phyloP scores from a whole-genome alignment of 257 asterid genomes.

The Solanum boliviense region DNA sequence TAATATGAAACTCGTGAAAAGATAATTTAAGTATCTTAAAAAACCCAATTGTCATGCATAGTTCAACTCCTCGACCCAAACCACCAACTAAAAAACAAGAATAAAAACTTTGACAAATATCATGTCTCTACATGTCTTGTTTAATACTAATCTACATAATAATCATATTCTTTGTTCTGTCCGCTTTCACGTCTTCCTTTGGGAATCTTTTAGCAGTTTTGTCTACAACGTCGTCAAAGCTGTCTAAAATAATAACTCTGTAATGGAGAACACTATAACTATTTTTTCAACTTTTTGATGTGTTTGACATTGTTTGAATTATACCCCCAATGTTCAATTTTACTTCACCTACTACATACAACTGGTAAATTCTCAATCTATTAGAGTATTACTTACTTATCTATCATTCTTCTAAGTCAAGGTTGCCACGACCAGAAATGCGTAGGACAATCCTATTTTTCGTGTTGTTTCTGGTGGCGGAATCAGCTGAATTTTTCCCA shows the following conservation, averaged over 20 bases:
- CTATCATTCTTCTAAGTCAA: background rate
- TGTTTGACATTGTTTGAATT: background rate
- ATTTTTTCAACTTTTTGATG: background rate
- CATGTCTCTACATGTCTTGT: background rate
- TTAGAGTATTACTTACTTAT: background rate
- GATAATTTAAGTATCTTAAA: background rate
- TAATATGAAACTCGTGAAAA: background rate
- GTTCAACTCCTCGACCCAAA: background rate
- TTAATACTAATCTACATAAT: background rate
- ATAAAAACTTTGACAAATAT: background rate
- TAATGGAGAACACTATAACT: background rate
- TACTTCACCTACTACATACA: background rate
- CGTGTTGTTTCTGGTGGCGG: background rate
- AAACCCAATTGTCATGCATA: background rate
- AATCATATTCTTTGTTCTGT: background rate
- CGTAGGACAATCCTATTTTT: background rate
- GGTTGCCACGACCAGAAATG: background rate
- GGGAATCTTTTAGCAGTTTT: background rate
- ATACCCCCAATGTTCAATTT: background rate
- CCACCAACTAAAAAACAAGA: background rate
- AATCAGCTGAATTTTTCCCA: conserved; percentile 10
- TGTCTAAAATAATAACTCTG: background rate
- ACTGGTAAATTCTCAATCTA: background rate
- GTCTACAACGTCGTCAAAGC: conserved; percentile 14
- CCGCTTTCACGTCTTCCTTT: conserved; percentile 9